Evolutionary conservation across 305 asterid species (phyloP).

Genomic region (Fraxinus latifolia): DNA sequence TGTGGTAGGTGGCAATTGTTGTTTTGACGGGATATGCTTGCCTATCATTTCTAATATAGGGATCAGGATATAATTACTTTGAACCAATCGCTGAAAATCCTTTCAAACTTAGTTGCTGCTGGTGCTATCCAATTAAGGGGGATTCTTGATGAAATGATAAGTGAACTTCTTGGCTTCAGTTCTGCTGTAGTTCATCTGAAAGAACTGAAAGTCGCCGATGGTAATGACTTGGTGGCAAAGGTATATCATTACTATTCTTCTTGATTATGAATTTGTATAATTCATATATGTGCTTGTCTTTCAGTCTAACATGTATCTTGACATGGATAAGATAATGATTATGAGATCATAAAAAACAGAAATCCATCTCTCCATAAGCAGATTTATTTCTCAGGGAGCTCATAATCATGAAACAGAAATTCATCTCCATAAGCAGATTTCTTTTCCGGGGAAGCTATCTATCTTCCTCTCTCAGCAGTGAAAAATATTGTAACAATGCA

Average conservation of each 20-base stretch:
- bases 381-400: constrained; percentile 3
- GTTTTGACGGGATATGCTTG: neutral
- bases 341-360: constrained; percentile 15
- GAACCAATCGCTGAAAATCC: constrained; percentile 84
- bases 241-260: constrained; percentile 35
- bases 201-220: constrained; percentile 46
- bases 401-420: neutral
- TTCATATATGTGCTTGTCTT: constrained; percentile 1
- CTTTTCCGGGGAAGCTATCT: constrained; percentile 2
- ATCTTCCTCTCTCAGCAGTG: constrained; percentile 5
- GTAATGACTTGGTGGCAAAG: constrained; percentile 82
- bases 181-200: constrained; percentile 46
- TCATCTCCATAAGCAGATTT: constrained; percentile 2
- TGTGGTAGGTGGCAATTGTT: neutral
- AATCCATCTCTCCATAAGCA: neutral
- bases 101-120: constrained; percentile 76
- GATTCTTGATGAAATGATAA: constrained; percentile 63
- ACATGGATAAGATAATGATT: neutral
- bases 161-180: constrained; percentile 64
- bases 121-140: constrained; percentile 74
- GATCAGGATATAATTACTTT: constrained; percentile 59
- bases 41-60: constrained; percentile 44
- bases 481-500: constrained; percentile 12
- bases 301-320: constrained; percentile 1
- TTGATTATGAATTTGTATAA: constrained; percentile 21